A percentile compares a stretch with the other conserved stretches of the same genome.
phyloP scores from a whole-genome alignment of 1,284 basidiomycete species.

The Omphalotus olearius region DNA sequence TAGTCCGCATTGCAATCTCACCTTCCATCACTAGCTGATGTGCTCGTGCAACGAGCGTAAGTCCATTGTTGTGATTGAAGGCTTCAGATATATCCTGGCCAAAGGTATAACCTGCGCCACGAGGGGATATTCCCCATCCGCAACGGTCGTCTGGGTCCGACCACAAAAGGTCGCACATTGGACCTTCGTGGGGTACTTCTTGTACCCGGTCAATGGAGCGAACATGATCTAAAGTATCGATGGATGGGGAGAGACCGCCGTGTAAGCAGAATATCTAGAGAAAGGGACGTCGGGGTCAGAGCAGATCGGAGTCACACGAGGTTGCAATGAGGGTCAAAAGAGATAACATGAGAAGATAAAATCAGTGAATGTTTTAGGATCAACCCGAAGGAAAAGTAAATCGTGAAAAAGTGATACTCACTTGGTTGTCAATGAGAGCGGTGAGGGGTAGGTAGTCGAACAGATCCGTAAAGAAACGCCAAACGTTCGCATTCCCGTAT shows the following conservation, averaged over 20 bases:
- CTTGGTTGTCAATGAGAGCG: slow-evolving; percentile 93
- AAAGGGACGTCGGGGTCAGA: no score
- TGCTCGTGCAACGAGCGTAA: slow-evolving; percentile 94
- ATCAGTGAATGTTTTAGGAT: no score
- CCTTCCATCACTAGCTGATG: slow-evolving; percentile 99
- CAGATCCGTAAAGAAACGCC: slow-evolving; percentile 98
- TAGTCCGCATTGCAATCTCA: no score
- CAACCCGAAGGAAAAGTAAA: no score
- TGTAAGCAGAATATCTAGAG: slow-evolving; percentile 75
- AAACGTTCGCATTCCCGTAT: slow-evolving; percentile 93
- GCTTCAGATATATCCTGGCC: slow-evolving; percentile 85
- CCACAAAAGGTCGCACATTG: slow-evolving; percentile 99
- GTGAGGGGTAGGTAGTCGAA: slow-evolving; percentile 96
- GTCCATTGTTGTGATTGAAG: slow-evolving; percentile 89
- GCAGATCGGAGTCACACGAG: no score
- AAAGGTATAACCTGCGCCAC: slow-evolving; percentile 95
- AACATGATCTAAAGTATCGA: slow-evolving; percentile 85
- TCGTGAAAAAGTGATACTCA: neutral
- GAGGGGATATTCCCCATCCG: slow-evolving; percentile 95
- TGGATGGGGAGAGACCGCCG: slow-evolving; percentile 84
- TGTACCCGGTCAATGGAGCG: slow-evolving; percentile 87
- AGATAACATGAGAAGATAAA: no score
- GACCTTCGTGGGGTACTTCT: slow-evolving; percentile 98
- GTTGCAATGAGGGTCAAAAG: no score
- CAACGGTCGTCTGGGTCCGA: slow-evolving; percentile 96